Conservation (phyloP, 768 basidiomycete species). For the Boletus tylopilopsis region DNA sequence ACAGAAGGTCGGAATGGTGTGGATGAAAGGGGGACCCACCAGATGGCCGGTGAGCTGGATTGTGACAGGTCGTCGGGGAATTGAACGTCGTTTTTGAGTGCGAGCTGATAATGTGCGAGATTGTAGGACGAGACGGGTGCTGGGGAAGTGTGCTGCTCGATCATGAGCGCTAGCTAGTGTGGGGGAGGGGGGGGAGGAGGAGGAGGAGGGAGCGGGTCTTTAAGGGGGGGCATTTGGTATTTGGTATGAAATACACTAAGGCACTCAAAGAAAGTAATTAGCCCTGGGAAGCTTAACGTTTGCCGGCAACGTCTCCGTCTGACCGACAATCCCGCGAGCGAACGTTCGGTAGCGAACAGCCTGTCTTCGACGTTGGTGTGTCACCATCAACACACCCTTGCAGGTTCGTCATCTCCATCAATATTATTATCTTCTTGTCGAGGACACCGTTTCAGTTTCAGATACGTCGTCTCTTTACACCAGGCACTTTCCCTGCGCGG, state of each 20-base stretch:
- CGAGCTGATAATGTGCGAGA: constrained; percentile 60
- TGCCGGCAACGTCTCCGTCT: constrained; percentile 33
- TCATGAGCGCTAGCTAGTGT: constrained; percentile 40
- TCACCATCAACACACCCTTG: constrained; percentile 7
- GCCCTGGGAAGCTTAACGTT: constrained; percentile 33
- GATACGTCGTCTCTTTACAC: constrained; percentile 18
- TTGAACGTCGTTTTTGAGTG: constrained; percentile 42
- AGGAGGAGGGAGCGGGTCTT: constrained; percentile 14
- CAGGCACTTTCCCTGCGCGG: constrained; percentile 30
- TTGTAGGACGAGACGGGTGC: constrained; percentile 53
- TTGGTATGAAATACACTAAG: constrained; percentile 33
- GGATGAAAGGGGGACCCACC: constrained; percentile 36
- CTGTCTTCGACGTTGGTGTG: constrained; percentile 14
- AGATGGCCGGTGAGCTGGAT: constrained; percentile 42
- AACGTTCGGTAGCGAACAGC: constrained; percentile 35
- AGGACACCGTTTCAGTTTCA: constrained; percentile 32
- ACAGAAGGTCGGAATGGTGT: constrained; percentile 14
- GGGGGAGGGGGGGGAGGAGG: constrained; percentile 3
- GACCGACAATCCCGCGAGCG: constrained; percentile 31
- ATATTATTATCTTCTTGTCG: too few relatives aligned
- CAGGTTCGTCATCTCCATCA: too few relatives aligned
- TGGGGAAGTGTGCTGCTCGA: constrained; percentile 45
- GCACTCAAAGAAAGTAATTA: constrained; percentile 30
- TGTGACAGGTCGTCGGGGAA: constrained; percentile 47
- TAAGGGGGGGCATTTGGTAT: constrained; percentile 11